These are phyloP conservation scores for Apiotrichum brassicae DNA, from an alignment of 1,284 basidiomycete species.

Conservation along the genomic window DNA sequence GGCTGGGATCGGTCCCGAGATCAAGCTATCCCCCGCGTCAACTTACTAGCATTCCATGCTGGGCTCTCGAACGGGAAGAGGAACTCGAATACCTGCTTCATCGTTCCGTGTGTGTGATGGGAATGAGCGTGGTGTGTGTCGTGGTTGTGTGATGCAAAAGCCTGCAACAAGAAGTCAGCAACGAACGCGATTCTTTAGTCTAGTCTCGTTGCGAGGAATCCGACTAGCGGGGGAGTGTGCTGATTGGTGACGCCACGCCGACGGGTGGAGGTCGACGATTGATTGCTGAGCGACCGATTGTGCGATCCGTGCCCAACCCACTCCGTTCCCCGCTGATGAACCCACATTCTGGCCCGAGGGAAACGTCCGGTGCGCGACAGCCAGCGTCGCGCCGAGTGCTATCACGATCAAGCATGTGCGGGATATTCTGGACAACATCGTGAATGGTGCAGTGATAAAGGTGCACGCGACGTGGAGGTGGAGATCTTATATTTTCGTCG, in stretches of 20 bases:
- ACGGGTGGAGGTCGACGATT: too few relatives aligned
- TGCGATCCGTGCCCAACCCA: too few relatives aligned
- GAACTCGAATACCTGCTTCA: constrained; percentile 59
- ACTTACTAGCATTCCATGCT: constrained; percentile 69
- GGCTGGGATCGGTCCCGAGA: too few relatives aligned
- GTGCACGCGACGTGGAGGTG: neutral
- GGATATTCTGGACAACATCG: neutral
- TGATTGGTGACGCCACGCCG: constrained; percentile 1
- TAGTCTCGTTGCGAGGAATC: too few relatives aligned
- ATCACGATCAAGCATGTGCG: neutral
- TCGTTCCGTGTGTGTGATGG: constrained; percentile 5
- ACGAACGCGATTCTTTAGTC: too few relatives aligned
- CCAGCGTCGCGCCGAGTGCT: neutral
- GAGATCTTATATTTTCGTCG: neutral
- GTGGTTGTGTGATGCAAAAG: neutral
- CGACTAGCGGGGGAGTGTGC: neutral
- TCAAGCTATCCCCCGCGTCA: too few relatives aligned
- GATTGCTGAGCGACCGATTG: too few relatives aligned
- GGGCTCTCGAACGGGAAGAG: constrained; percentile 75
- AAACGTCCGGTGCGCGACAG: neutral
- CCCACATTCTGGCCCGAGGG: neutral
- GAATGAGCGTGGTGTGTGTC: neutral
- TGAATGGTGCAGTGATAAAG: neutral
- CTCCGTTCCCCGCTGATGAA: too few relatives aligned
- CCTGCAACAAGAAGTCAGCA: neutral